Conservation (phyloP, 495 filamentous ascomycete species). For the Hypoxylon crocopeplum region DNA sequence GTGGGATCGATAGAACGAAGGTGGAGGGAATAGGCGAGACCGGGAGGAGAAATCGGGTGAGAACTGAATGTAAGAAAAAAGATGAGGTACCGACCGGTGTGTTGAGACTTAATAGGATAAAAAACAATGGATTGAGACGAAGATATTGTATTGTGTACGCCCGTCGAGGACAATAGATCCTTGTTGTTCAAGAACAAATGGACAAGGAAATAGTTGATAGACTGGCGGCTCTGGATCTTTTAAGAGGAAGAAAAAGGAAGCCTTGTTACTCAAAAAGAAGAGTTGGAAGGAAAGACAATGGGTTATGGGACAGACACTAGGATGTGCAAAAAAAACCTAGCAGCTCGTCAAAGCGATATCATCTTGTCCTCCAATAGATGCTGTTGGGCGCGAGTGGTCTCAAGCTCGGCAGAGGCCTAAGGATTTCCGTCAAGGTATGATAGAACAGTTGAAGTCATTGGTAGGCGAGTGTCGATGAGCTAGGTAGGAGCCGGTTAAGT, state of each 20-base stretch:
- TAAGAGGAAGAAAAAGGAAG: conserved; percentile 22
- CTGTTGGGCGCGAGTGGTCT: conserved; percentile 25
- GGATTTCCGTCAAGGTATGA: conserved; percentile 11
- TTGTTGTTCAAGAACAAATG: conserved; percentile 11
- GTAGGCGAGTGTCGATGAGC: conserved; percentile 10
- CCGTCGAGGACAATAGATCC: conserved; percentile 39
- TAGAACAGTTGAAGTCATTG: conserved; percentile 15
- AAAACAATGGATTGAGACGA: conserved; percentile 26
- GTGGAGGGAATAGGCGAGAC: conserved; percentile 12
- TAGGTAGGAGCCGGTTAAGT: conserved; percentile 13
- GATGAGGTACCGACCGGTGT: conserved; percentile 5
- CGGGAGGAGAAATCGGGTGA: conserved; percentile 23
- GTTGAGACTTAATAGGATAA: conserved; percentile 14
- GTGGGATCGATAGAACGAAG: conserved; percentile 22
- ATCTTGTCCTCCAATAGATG: conserved; percentile 36
- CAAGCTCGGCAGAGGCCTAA: conserved; percentile 24
- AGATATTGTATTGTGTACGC: conserved; percentile 34
- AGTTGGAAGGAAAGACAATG: conserved; percentile 17
- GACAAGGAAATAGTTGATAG: conserved; percentile 19
- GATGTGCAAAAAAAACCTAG: conserved; percentile 8
- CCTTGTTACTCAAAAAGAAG: conserved; percentile 26
- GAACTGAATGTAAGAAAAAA: conserved; percentile 10
- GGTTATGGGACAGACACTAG: conserved; percentile 22
- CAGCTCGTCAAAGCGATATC: conserved; percentile 5
- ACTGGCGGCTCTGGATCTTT: conserved; percentile 25